A percentile compares a stretch with the other conserved stretches of the same genome.
phyloP scores from a whole-genome alignment of 2,329 filamentous ascomycete genomes.

The Plectosphaerella plurivora region DNA sequence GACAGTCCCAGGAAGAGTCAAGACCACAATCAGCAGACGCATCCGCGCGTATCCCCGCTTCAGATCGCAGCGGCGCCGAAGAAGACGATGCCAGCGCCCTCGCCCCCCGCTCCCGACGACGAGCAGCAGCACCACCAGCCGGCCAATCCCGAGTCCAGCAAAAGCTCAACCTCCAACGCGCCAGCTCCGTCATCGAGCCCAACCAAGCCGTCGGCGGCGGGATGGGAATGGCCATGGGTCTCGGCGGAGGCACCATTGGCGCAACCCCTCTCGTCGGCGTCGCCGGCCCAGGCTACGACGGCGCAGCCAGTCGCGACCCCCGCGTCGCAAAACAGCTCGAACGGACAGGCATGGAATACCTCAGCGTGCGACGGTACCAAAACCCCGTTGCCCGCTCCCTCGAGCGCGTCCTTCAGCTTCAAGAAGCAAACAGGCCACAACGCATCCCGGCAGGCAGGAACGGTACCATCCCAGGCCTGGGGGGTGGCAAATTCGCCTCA shows the following conservation, averaged over 20 bases:
- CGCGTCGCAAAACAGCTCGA: constrained; percentile 62
- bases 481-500: constrained; percentile 28
- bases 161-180: constrained; percentile 70
- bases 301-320: constrained; percentile 48
- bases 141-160: constrained; percentile 68
- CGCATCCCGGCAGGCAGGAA: constrained; percentile 38
- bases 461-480: constrained; percentile 23
- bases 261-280: constrained; percentile 46
- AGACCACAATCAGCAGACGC: no score
- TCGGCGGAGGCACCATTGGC: constrained; percentile 31
- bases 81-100: constrained; percentile 40
- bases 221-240: constrained; percentile 13
- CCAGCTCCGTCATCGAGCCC: constrained; percentile 67
- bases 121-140: constrained; percentile 35
- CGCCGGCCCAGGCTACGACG: constrained; percentile 51
- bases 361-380: constrained; percentile 68
- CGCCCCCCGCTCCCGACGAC: constrained; percentile 36
- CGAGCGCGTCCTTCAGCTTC: constrained; percentile 25
- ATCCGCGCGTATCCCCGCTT: constrained; percentile 13
- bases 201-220: constrained; percentile 37
- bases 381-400: constrained; percentile 65
- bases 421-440: constrained; percentile 42
- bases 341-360: constrained; percentile 66
- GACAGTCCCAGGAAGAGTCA: no score
- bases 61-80: constrained; percentile 19